Base-by-base conservation (phyloP, 768 basidiomycete genomes). In the Lentinula aciculospora region DNA sequence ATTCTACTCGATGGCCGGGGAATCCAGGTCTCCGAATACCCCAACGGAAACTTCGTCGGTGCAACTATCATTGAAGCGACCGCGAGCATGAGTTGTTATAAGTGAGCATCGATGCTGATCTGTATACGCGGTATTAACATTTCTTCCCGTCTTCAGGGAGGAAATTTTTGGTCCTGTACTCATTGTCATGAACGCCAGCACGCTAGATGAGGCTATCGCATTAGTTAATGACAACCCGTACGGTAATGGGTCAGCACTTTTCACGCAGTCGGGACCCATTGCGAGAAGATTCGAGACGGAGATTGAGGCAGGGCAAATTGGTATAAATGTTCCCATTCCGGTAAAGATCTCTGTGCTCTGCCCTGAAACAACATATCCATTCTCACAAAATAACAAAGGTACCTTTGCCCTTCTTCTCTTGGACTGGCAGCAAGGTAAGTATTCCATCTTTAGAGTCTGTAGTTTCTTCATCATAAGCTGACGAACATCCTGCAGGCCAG, bases 121-220 rank as follows among this genome's bases (percentile, higher is more conserved):
- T 27, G 44, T 47, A 15, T 13, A 25, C 10, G 1, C 46, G 36
- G 31, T 13, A 9, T 40, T 58, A 44, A 60, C 59, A 60, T 58
- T 36, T 42, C 4, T 34, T 47, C 56, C 10, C 32, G 37, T 7
- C 7, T 31, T 27, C 31, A 95, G 94, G 61, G 86, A 94, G 67
- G 96, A 98, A 68, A 96, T 98, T 58, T 98, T 98, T 63, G 96
- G 94, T 13, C 96, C 96, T 1, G 95, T 87, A 1, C 77, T 98
- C 29, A 76, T 87, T 10, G 77, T 95, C 56, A 67, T 98, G 56
- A 78, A 81, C 45, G 90, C 86, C 4, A 84, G 92, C 29, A 92
- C 86, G 0, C 76, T 98, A 40, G 94, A 98, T 61, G 92, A 96
- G 58, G 95, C 94, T 13, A 79, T 97, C 58, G 81, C 83, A 42